Conservation (phyloP, 257 asterid genomes). For the Nicotiana tomentosiformis region DNA sequence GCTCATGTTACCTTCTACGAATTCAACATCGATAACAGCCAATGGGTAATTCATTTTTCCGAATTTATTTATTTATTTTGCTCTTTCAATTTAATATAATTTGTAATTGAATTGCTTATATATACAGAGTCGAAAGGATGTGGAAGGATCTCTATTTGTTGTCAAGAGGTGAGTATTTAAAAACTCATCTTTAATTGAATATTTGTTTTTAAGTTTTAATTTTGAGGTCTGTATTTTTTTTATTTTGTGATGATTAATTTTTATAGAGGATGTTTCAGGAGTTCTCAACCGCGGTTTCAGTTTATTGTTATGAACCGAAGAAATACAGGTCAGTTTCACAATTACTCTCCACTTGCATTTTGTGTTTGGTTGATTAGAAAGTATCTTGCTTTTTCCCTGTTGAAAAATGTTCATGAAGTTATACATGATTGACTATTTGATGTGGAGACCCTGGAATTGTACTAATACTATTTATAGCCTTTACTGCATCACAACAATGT, state of each 20-base stretch:
- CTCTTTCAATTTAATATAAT: background rate
- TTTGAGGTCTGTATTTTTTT: background rate
- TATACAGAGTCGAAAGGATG: constrained; percentile 84
- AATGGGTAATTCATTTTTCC: constrained; percentile 50
- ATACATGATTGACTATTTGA: background rate
- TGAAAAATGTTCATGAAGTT: background rate
- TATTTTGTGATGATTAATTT: background rate
- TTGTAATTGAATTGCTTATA: constrained; percentile 2
- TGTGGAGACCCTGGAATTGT: background rate
- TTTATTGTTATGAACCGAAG: constrained; percentile 89
- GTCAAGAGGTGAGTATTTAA: constrained; percentile 59
- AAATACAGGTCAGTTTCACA: constrained; percentile 51
- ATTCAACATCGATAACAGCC: constrained; percentile 53
- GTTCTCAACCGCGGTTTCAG: constrained; percentile 76
- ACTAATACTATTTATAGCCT: background rate
- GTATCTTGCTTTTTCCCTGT: background rate
- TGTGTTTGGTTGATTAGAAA: background rate
- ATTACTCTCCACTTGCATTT: background rate
- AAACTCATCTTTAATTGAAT: constrained; percentile 3
- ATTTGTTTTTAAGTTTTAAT: background rate
- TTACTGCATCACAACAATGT: background rate
- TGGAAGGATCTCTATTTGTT: constrained; percentile 87
- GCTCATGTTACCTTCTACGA: constrained; percentile 74
- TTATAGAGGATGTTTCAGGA: constrained; percentile 45
- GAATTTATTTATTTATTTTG: background rate